Base-by-base conservation (phyloP, 306 rosid species). In the Gynostemma pentaphyllum region DNA sequence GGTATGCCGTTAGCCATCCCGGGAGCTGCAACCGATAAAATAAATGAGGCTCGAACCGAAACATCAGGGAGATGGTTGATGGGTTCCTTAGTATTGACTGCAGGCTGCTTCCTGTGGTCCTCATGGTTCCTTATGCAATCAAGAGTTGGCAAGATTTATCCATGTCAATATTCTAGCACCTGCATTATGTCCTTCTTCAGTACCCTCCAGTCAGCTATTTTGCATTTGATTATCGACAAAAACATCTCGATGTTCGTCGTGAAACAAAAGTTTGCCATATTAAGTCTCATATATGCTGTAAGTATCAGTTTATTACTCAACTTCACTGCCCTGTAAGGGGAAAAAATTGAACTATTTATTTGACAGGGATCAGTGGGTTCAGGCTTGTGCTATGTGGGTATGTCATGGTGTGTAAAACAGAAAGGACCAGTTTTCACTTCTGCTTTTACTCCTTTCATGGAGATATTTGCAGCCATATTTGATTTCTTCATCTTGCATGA, bases 121-220 rank as follows among this genome's bases (percentile, higher is more conserved):
- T 88, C 96, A 23, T 91, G 98, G 98, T 91, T 88, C 53, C 84
- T 92, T 16, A 75, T 88, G 72, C 98, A 92, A 79, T 78, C 83
- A 57, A 78, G 76, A 71, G 78, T 88, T 44, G 74, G 92, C 67
- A 74, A 77, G 57, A 81, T 37, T 48, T 88, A 79, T 56, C 86
- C 95, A 47, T 86, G 70, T 64, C 90, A 86, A 60, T 92, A 86
- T 74, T 79, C 98, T 62, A 80, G 95, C 91, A 88, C 90, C 2
- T 82, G 94, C 41, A 79, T 92, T 45, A 46, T 88, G 72, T 85
- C 86, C 21, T 77, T 86, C 40, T 92, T 88, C 61, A 76, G 88
- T 9, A 78, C 83, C 74, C 64, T 81, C 66, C 98, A 91, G 60
- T 83, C 96, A 42, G 81, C 79, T 67, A 56, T 79, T 67, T 69